Base-by-base conservation (phyloP, 2,329 filamentous ascomycete species). In the Raffaelea ambrosiae region DNA sequence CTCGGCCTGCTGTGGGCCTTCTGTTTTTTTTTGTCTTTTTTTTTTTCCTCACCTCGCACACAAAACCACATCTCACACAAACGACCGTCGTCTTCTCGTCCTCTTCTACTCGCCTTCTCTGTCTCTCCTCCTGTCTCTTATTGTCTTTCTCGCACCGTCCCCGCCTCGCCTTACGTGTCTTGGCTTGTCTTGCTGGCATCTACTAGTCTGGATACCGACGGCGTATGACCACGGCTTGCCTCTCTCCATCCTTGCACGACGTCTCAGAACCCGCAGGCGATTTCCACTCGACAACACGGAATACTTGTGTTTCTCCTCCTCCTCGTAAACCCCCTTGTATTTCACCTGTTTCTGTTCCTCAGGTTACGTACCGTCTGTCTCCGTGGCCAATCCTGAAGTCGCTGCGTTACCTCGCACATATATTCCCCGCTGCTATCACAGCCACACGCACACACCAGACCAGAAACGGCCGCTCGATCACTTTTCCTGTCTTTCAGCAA, bases 201-300 rank as follows among this genome's bases (percentile, higher is more conserved):
- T 31, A 29, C 42, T 26, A 21, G 29, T 29, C 40, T 40, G n/a
- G 46, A 43, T 33, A 33, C 22, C n/a, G 21, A 42, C 33, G 35
- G 40, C n/a, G 40, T 40, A 40, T 31, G 33, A 31, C 14, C 7
- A 13, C 43, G n/a, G n/a, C 39, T 44, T 44, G 33, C 4, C 35
- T 48, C 36, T 11, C 47, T 44, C 23, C 35, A 48, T 41, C 41
- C 47, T 48, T 44, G 42, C 47, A 44, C 47, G 13, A 20, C 42
- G 36, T 44, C 42, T 40, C 13, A 20, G 19, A 48, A 31, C 29
- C 13, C 8, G 7, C 26, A 29, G 35, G 7, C 35, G 35, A 38
- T 14, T 38, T 38, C 18, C 35, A 8, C 14, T 38, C 16, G 35
- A 38, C 35, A 13, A 29, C 35, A 38, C 35, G 35, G 35, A 19